Base-by-base conservation (phyloP, 768 basidiomycete species). In the Lenzites betulinus region DNA sequence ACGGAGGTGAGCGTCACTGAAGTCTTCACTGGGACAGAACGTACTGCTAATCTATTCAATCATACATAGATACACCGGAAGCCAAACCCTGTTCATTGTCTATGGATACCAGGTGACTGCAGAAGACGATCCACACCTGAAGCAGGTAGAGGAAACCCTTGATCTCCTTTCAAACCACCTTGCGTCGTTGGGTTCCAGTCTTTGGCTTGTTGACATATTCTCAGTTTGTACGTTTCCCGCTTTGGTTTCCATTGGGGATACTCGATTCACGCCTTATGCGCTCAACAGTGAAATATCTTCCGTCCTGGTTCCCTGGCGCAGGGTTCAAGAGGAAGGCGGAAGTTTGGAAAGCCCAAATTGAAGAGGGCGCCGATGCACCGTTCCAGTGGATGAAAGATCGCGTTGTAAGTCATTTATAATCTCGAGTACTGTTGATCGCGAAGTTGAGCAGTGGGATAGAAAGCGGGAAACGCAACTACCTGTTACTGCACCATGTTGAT, bases 271-370 rank as follows among this genome's bases (percentile, higher is more conserved):
- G 16, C 25, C 6, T 7, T 12, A 7, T 16, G 39, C 2, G 1
- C 51, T 42, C 25, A 7, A 8, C 28, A 69, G 67, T 69, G 38
- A 65, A 56, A 36, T 53, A 69, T 33, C 15, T 69, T 42, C 67
- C 67, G 1, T 35, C 39, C 5, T 69, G 67, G 66, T 43, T 66
- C 39, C 67, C 67, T 35, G 63, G 63, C 22, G 64, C 66, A 2
- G 51, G 58, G 1, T 67, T 69, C 51, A 60, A 69, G 51, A 33
- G 44, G 15, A 42, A 63, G 41, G 63, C 65, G 2, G 47, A 30
- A 7, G 39, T 49, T 16, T 60, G 55, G 59, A 46, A 18, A 20
- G 20, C 28, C 1, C 5, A 35, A 15, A 54, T 54, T 9, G 54
- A 54, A 43, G 44, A 36, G 4, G 30, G 20, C 15, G 54, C 33